Base-by-base conservation (phyloP, 179 eudicot genomes). In the Corrigiola litoralis region DNA sequence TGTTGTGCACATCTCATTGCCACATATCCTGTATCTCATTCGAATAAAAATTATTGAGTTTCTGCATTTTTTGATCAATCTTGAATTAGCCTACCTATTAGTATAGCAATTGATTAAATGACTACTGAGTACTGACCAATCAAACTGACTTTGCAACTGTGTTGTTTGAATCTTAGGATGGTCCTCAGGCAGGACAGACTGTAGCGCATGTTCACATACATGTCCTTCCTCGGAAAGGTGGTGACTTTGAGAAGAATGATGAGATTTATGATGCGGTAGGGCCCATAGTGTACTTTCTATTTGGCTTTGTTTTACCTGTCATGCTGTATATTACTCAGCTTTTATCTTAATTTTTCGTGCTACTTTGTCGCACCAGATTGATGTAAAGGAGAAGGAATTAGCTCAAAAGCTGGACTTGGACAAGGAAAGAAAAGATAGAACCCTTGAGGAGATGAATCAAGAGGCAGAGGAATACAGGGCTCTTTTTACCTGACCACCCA, bases 181-280 rank as follows among this genome's bases (percentile, higher is more conserved):
- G 96, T 20, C 95, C 92, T 5, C 85, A 89, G 76, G 92, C 98
- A 53, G 96, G 96, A 50, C 98, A 92, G 71, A 81, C 87, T 2
- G 98, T 92, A 40, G 81, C 98, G 14, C 98, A 92, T 74, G 95
- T 92, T 58, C 98, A 92, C 65, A 77, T 92, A 65, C 98, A 92
- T 70, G 69, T 92, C 31, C 70, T 92, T 48, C 98, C 98, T 25
- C 80, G 95, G 14, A 87, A 80, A 71, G 61, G 58, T 13, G 96
- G 86, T 3, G 96, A 92, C 71, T 92, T 92, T 71, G 87, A 84
- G 86, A 85, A 81, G 41, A 92, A 90, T 60, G 98, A 89, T 54
- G 89, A 92, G 76, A 85, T 89, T 34, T 92, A 92, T 62, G 92
- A 87, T 51, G 98, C 90, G 70, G 98, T 92, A 79, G 79, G 68